Percentiles rank a stretch among this genome's conserved stretches.
Evolutionary conservation across 495 filamentous ascomycete species (phyloP).

Genomic region (Penicillium maclennaniae): DNA sequence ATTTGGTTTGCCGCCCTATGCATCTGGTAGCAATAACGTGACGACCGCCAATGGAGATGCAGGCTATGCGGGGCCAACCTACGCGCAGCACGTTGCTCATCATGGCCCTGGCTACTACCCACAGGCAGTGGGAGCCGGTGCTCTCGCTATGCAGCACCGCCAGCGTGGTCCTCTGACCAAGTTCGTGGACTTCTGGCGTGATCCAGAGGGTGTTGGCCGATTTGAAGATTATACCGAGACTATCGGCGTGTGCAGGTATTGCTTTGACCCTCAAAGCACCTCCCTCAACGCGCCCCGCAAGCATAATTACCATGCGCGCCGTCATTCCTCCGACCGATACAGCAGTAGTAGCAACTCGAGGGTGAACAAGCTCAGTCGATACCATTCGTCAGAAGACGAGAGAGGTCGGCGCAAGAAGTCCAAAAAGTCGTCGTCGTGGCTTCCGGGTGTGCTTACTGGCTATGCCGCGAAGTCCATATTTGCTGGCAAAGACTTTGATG

Average conservation of each 20-base stretch:
- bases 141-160: slow-evolving; percentile 42
- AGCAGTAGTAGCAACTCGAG: slow-evolving; percentile 40
- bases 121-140: slow-evolving; percentile 14
- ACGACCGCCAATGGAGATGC: slow-evolving; percentile 47
- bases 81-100: slow-evolving; percentile 35
- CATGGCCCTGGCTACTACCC: slow-evolving; percentile 22
- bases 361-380: slow-evolving; percentile 56
- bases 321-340: slow-evolving; percentile 41
- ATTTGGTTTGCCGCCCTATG: slow-evolving; percentile 27
- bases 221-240: slow-evolving; percentile 73
- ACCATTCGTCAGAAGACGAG: slow-evolving; percentile 54
- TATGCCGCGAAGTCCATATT: slow-evolving; percentile 55
- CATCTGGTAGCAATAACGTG: slow-evolving; percentile 31
- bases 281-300: slow-evolving; percentile 61
- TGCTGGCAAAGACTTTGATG: slow-evolving; percentile 52
- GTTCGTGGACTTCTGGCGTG: slow-evolving; percentile 62
- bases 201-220: slow-evolving; percentile 62
- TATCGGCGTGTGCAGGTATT: slow-evolving; percentile 65
- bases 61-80: slow-evolving; percentile 29
- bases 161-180: slow-evolving; percentile 54
- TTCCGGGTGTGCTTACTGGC: slow-evolving; percentile 52
- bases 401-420: slow-evolving; percentile 42
- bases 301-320: slow-evolving; percentile 52
- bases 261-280: slow-evolving; percentile 61
- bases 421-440: slow-evolving; percentile 42